Evolutionary conservation across 1,284 basidiomycete species (phyloP).

Genomic region (Trametes polyzona): DNA sequence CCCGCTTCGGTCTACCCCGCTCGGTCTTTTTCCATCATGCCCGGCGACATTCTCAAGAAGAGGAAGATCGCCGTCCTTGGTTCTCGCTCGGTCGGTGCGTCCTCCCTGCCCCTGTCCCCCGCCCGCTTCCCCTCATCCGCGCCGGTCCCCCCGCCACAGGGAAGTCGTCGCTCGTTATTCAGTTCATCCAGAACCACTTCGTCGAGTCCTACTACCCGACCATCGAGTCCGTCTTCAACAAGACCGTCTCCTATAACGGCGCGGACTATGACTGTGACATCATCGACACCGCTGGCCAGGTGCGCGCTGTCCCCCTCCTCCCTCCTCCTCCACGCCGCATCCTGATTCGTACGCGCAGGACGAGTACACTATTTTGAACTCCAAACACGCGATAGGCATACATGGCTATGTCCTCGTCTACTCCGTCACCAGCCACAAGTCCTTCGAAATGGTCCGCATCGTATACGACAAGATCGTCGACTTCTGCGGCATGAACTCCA

Average conservation of each 20-base stretch:
- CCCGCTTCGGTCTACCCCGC: conserved; percentile 13
- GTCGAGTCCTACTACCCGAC: conserved; percentile 93
- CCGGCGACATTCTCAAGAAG: conserved; percentile 72
- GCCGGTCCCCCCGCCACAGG: conserved; percentile 46
- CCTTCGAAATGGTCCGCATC: conserved; percentile 96
- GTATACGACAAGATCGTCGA: conserved; percentile 98
- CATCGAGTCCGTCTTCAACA: conserved; percentile 89
- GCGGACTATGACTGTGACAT: conserved; percentile 94
- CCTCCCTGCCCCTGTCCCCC: conserved; percentile 17
- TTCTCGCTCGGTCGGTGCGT: conserved; percentile 78
- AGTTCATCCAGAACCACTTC: conserved; percentile 72
- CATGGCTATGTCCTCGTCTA: conserved; percentile 93
- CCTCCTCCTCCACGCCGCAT: neutral
- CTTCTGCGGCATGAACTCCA: conserved; percentile 87
- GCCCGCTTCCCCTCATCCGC: conserved; percentile 10
- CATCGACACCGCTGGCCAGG: conserved; percentile 98
- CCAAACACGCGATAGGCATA: conserved; percentile 83
- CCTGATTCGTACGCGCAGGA: conserved; percentile 51
- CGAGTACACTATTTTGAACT: conserved; percentile 84
- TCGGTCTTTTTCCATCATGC: conserved; percentile 39
- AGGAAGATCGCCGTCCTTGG: conserved; percentile 86
- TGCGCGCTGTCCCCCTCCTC: conserved; percentile 31
- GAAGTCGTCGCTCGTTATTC: conserved; percentile 79
- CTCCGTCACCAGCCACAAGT: conserved; percentile 89
- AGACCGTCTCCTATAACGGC: conserved; percentile 84